Evolutionary conservation across 179 eudicot species (phyloP), one percentile per base, ranked within the genome.

Genomic region (Spinacia oleracea): DNA sequence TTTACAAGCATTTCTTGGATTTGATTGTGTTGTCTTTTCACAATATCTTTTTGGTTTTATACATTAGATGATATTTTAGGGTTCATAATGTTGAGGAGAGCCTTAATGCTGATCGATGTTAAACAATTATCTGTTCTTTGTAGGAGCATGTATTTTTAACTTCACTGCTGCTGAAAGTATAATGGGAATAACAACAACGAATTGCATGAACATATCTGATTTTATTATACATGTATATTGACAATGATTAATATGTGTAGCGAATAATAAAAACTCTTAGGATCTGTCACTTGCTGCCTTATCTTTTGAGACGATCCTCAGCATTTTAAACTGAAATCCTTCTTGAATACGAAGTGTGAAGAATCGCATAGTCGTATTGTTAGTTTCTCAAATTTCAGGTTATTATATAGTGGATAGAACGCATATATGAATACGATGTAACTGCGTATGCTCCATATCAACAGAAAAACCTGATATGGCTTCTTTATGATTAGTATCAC

Each of bases 121-220:
- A n/a, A 43, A 53, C 25, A 53, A 29, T 65, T 14, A 6, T 76
- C 3, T 58, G 56, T 68, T 73, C 56, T 60, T 75, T 85, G 81
- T 87, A 96, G 99, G 99, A 73, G 78, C 78, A 58, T 96, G 99
- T 77, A 81, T 81, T 67, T 87, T 96, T 76, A 87, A 93, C 83
- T n/a, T n/a, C n/a, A n/a, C n/a, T n/a, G n/a, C n/a, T n/a, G n/a
- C n/a, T n/a, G n/a, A n/a, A n/a, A n/a, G n/a, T n/a, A n/a, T n/a
- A n/a, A n/a, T n/a, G n/a, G n/a, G n/a, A n/a, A n/a, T n/a, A n/a
- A n/a, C n/a, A 78, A 81, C 99, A 63, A 85, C 89, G 15, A 97
- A 96, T 81, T 96, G n/a, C n/a, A n/a, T n/a, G n/a, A n/a, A n/a
- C n/a, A n/a, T n/a, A n/a, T n/a, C n/a, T n/a, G n/a, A n/a, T n/a